Percentiles rank a stretch among this genome's conserved stretches.
phyloP scores from a whole-genome alignment of 148 eudicot species.

The Nepenthes gracilis region DNA sequence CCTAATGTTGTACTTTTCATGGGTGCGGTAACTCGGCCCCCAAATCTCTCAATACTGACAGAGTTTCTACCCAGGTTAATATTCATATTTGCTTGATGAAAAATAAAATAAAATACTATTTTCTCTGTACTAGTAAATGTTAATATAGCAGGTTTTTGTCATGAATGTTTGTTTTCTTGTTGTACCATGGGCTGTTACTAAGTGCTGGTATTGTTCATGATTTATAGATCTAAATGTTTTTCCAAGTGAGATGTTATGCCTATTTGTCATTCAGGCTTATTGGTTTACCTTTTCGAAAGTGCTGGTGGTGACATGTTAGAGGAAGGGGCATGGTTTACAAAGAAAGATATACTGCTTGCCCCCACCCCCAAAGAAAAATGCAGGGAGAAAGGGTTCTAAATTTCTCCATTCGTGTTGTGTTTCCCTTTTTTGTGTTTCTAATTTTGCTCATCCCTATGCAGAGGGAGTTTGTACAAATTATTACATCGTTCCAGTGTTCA shows the following conservation, averaged over 20 bases:
- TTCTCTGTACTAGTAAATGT: not conserved
- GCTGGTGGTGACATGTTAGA: too few relatives aligned
- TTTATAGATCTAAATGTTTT: too few relatives aligned
- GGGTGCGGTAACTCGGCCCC: slow-evolving; percentile 97
- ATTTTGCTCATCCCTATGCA: slow-evolving; percentile 14
- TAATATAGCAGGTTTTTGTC: not conserved
- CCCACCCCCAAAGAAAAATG: too few relatives aligned
- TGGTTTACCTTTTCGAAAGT: too few relatives aligned
- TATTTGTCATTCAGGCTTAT: too few relatives aligned
- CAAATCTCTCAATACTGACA: slow-evolving; percentile 89
- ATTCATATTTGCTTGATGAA: not conserved
- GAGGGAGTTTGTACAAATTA: slow-evolving; percentile 89
- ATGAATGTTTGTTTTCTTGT: not conserved
- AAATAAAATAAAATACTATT: not conserved
- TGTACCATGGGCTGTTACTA: too few relatives aligned
- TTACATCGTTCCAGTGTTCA: slow-evolving; percentile 72
- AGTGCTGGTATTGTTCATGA: too few relatives aligned
- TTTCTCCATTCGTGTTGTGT: not conserved
- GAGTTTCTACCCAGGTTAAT: slow-evolving; percentile 88
- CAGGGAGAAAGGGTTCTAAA: too few relatives aligned
- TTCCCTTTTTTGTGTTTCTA: not conserved
- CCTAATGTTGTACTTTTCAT: slow-evolving; percentile 98
- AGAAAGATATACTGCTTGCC: too few relatives aligned
- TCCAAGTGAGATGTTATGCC: too few relatives aligned
- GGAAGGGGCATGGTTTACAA: not conserved